Percentiles rank a stretch among this genome's conserved stretches.
phyloP scores from a whole-genome alignment of 768 basidiomycete species.

The Mycena venus region DNA sequence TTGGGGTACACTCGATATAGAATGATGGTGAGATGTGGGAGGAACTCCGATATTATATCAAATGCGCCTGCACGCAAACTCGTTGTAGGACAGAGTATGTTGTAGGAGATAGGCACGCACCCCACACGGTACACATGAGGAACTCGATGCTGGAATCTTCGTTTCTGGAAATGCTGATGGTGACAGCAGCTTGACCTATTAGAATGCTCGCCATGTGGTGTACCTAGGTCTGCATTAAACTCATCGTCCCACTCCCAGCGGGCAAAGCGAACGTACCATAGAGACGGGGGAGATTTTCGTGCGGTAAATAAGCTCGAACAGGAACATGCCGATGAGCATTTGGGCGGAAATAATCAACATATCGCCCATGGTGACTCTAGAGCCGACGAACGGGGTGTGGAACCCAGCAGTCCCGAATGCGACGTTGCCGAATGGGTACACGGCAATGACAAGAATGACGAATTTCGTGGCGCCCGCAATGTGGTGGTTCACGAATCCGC shows the following conservation, averaged over 20 bases:
- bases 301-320: constrained; percentile 17
- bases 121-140: constrained; percentile 18
- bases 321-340: constrained; percentile 18
- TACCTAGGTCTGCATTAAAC: background rate
- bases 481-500: constrained; percentile 17
- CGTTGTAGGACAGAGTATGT: background rate
- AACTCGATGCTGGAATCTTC: constrained; percentile 13
- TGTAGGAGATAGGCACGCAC: background rate
- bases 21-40: constrained; percentile 11
- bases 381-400: constrained; percentile 5
- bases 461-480: constrained; percentile 12
- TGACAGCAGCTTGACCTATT: constrained; percentile 6
- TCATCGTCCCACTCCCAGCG: background rate
- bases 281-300: constrained; percentile 9
- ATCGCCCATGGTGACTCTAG: constrained; percentile 9
- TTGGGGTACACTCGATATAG: constrained; percentile 15
- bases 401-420: constrained; percentile 12
- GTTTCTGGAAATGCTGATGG: background rate
- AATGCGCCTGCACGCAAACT: constrained; percentile 4
- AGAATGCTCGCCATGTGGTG: constrained; percentile 15
- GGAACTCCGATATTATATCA: constrained; percentile 15
- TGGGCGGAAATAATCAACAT: constrained; percentile 4
- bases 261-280: background rate
- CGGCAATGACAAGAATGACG: constrained; percentile 9
- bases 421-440: constrained; percentile 9